A percentile compares a stretch with the other conserved stretches of the same genome.
Evolutionary conservation across 768 basidiomycete genomes (phyloP).

Genomic region (Amanita muscaria): DNA sequence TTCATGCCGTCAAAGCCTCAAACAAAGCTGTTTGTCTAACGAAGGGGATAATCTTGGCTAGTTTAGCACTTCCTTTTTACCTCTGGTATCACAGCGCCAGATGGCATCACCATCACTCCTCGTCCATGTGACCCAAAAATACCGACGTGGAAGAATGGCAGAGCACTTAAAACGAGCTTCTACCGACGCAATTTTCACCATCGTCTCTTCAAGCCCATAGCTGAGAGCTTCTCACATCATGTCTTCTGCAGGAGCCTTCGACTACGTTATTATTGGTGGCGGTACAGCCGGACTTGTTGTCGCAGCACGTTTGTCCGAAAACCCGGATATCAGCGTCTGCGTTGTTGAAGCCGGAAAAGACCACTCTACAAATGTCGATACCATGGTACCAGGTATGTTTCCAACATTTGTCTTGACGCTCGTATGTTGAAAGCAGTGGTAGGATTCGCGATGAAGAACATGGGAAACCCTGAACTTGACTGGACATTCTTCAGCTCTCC

Average conservation of each 20-base stretch:
- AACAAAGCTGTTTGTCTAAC: neutral
- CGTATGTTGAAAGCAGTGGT: neutral
- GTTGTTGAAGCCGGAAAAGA: conserved; percentile 30
- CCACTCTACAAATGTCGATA: conserved; percentile 9
- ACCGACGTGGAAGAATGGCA: neutral
- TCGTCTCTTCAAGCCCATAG: too few relatives aligned
- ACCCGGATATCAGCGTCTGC: conserved; percentile 24
- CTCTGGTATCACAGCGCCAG: neutral
- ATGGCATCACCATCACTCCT: neutral
- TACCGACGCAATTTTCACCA: too few relatives aligned
- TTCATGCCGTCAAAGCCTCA: neutral
- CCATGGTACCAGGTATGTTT: conserved; percentile 16
- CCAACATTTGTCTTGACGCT: too few relatives aligned
- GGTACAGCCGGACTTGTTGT: conserved; percentile 25
- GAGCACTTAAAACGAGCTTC: neutral
- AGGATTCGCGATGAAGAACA: conserved; percentile 6
- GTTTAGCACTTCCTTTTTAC: neutral
- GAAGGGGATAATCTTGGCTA: neutral
- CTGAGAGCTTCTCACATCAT: conserved; percentile 3
- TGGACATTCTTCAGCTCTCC: conserved; percentile 21
- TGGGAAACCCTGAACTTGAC: conserved; percentile 16
- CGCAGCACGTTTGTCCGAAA: conserved; percentile 28
- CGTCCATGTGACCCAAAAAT: neutral
- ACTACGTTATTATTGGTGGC: conserved; percentile 39
- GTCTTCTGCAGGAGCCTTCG: conserved; percentile 27